Evolutionary conservation across 768 basidiomycete species (phyloP).

Genomic region (Rossbeevera mucosa): DNA sequence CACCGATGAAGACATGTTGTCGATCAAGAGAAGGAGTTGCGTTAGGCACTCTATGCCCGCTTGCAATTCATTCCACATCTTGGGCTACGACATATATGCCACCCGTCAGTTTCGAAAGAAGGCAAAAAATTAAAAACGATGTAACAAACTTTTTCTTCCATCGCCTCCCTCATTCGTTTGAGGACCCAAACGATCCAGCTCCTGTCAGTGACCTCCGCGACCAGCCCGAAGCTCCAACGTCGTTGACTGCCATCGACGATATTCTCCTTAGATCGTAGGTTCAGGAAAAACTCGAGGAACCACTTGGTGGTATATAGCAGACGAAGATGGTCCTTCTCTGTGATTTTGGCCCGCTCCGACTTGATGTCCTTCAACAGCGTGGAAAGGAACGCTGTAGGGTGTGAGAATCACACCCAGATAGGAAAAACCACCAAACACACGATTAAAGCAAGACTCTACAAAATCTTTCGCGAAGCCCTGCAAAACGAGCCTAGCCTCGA

Average conservation of each 20-base stretch:
- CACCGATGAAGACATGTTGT: conserved; percentile 62
- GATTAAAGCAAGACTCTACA: conserved; percentile 81
- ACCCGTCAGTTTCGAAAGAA: conserved; percentile 4
- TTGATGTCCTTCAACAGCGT: conserved; percentile 89
- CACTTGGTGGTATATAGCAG: conserved; percentile 84
- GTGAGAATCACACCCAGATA: conserved; percentile 16
- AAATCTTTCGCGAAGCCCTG: conserved; percentile 70
- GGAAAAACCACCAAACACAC: conserved; percentile 43
- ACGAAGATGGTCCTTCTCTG: conserved; percentile 92
- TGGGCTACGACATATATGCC: conserved; percentile 54
- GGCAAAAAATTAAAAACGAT: conserved; percentile 3
- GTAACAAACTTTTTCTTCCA: conserved; percentile 79
- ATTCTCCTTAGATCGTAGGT: conserved; percentile 38
- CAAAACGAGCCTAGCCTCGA: conserved; percentile 60
- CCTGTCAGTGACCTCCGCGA: conserved; percentile 83
- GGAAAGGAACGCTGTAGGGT: conserved; percentile 71
- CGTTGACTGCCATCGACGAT: conserved; percentile 20
- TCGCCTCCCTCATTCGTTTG: conserved; percentile 79
- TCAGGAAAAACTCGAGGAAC: conserved; percentile 88
- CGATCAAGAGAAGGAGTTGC: conserved; percentile 85
- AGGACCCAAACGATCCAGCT: conserved; percentile 89
- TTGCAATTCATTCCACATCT: conserved; percentile 90
- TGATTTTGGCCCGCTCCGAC: conserved; percentile 85
- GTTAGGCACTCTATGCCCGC: conserved; percentile 93
- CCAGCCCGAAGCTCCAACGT: conserved; percentile 64